These are phyloP conservation scores for Tilletiopsis washingtonensis DNA, from an alignment of 1,284 basidiomycete species.

Conservation along the genomic window DNA sequence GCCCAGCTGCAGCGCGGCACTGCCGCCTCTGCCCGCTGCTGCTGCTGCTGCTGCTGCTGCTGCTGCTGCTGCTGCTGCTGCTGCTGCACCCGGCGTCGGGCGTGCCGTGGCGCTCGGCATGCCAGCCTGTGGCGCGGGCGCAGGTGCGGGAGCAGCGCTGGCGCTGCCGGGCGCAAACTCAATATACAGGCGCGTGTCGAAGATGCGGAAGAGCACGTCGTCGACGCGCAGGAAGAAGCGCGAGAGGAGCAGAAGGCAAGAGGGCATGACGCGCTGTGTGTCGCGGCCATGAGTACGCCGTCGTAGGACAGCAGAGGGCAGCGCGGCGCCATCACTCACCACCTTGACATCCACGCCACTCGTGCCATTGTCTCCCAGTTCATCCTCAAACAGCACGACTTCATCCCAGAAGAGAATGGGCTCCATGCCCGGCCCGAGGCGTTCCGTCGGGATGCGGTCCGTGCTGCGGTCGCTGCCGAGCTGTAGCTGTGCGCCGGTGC, in stretches of 20 bases:
- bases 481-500: neutral
- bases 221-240: slow-evolving; percentile 93
- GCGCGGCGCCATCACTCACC: slow-evolving; percentile 4
- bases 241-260: slow-evolving; percentile 82
- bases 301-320: neutral
- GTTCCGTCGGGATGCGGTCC: slow-evolving; percentile 42
- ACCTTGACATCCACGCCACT: slow-evolving; percentile 43
- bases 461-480: slow-evolving; percentile 17
- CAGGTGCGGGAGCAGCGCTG: neutral
- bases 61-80: neutral
- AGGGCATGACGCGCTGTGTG: slow-evolving; percentile 86
- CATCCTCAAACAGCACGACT: slow-evolving; percentile 44
- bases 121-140: neutral
- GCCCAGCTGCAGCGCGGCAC: neutral
- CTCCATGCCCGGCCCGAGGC: slow-evolving; percentile 35
- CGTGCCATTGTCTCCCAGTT: slow-evolving; percentile 44
- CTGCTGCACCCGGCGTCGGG: neutral
- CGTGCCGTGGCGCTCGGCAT: too few relatives aligned
- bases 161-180: slow-evolving; percentile 55
- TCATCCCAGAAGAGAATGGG: slow-evolving; percentile 47
- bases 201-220: slow-evolving; percentile 81
- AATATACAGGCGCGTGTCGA: slow-evolving; percentile 85
- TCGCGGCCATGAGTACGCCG: neutral
- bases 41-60: too few relatives aligned
- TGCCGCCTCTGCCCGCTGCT: too few relatives aligned